Conservation (phyloP, 2,329 filamentous ascomycete genomes). For the Daldinia eschscholtzii region DNA sequence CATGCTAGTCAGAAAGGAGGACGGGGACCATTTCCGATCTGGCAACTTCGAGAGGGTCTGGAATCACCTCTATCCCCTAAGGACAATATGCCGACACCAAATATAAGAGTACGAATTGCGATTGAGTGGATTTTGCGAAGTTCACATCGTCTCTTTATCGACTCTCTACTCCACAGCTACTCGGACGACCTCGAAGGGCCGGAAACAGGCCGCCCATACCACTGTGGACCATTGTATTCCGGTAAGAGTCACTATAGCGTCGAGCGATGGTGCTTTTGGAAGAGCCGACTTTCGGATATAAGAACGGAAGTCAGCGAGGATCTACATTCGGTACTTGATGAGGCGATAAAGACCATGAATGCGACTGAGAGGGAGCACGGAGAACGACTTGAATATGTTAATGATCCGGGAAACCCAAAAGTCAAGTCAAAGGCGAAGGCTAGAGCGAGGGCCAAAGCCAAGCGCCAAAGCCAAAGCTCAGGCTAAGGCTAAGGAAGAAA, state of each 20-base stretch:
- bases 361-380: slow-evolving; percentile 13
- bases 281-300: slow-evolving; percentile 15
- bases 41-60: slow-evolving; percentile 4
- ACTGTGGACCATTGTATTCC: slow-evolving; percentile 10
- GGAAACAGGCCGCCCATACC: neutral
- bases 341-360: slow-evolving; percentile 8
- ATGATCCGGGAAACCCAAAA: neutral
- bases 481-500: neutral
- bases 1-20: neutral
- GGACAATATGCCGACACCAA: neutral
- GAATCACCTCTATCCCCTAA: slow-evolving; percentile 2
- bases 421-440: neutral
- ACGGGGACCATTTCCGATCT: slow-evolving; percentile 5
- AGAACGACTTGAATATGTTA: neutral
- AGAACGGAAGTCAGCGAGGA: slow-evolving; percentile 5
- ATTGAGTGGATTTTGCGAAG: slow-evolving; percentile 21
- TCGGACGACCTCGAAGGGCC: slow-evolving; percentile 3
- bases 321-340: slow-evolving; percentile 6
- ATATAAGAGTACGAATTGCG: slow-evolving; percentile 2
- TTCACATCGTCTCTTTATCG: neutral
- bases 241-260: slow-evolving; percentile 4
- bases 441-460: neutral
- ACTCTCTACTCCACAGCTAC: neutral
- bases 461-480: neutral
- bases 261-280: slow-evolving; percentile 31